Percentiles rank a stretch among this genome's conserved stretches.
phyloP scores from a whole-genome alignment of 2,329 filamentous ascomycete species.

The Pyrenochaeta sp. region DNA sequence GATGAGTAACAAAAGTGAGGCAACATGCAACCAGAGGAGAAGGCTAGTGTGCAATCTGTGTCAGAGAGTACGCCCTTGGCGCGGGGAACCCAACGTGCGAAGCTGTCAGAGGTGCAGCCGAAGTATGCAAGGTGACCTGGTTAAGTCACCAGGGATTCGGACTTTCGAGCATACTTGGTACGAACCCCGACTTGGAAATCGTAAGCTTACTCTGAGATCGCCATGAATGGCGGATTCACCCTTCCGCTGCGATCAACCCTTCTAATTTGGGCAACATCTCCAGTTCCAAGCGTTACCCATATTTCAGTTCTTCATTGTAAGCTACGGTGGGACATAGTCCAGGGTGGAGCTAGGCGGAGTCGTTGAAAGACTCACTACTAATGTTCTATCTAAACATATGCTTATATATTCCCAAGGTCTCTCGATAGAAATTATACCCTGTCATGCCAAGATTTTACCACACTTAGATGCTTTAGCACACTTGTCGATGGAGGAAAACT shows the following conservation, averaged over 20 bases:
- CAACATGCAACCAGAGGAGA: neutral
- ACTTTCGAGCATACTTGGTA: neutral
- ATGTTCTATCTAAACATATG: no score
- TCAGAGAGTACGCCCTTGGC: neutral
- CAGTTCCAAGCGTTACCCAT: neutral
- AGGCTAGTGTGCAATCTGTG: neutral
- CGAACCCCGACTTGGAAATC: neutral
- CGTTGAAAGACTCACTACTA: no score
- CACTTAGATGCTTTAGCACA: no score
- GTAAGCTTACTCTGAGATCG: neutral
- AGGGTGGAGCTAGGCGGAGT: neutral
- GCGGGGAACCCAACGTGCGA: neutral
- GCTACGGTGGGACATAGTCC: neutral
- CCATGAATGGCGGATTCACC: constrained; percentile 5
- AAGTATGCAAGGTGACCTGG: neutral
- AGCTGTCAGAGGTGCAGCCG: neutral
- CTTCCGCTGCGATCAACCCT: constrained; percentile 20
- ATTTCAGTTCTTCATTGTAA: neutral
- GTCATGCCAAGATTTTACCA: no score
- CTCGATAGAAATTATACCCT: no score
- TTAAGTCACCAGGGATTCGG: neutral
- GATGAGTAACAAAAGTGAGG: neutral
- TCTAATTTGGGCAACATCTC: constrained; percentile 8
- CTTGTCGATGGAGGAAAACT: neutral
- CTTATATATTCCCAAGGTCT: no score